These are phyloP conservation scores for Kodamaea nitidulidarum DNA, from an alignment of 805 yeast species.

Conservation along the genomic window DNA sequence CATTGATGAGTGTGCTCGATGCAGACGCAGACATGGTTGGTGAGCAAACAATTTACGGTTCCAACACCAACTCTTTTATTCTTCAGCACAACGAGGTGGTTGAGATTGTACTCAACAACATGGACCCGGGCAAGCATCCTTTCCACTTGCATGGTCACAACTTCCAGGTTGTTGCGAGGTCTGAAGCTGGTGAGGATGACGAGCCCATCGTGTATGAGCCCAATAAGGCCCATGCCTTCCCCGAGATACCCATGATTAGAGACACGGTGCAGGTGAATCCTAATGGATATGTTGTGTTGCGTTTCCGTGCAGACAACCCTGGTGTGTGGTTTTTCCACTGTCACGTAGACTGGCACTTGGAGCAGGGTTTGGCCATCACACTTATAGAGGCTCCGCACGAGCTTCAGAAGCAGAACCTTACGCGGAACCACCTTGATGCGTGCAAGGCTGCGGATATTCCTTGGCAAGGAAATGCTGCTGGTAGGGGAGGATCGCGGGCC, in stretches of 20 bases:
- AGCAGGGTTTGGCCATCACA: conserved; percentile 72
- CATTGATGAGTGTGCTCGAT: conserved; percentile 54
- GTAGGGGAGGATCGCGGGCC: conserved; percentile 41
- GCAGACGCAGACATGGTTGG: conserved; percentile 49
- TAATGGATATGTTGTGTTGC: conserved; percentile 61
- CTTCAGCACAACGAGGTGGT: conserved; percentile 59
- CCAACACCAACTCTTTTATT: conserved; percentile 61
- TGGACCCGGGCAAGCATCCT: conserved; percentile 76
- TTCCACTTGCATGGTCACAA: conserved; percentile 76
- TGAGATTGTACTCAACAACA: conserved; percentile 74
- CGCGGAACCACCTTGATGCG: conserved; percentile 45
- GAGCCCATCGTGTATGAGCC: conserved; percentile 53
- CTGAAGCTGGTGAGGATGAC: conserved; percentile 44
- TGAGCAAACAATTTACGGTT: conserved; percentile 65
- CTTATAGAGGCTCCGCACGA: conserved; percentile 67
- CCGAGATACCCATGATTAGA: conserved; percentile 59
- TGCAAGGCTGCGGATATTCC: conserved; percentile 48
- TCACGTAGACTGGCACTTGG: conserved; percentile 82
- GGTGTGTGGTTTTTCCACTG: conserved; percentile 96
- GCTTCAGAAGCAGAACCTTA: conserved; percentile 37
- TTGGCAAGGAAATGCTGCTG: conserved; percentile 68
- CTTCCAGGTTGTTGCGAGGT: conserved; percentile 59
- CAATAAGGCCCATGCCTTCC: conserved; percentile 39
- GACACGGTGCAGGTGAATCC: conserved; percentile 70
- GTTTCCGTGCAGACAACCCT: conserved; percentile 82